These are phyloP conservation scores for Saccharomycopsis sp. DNA, from an alignment of 805 yeast genomes.

Conservation along the genomic window DNA sequence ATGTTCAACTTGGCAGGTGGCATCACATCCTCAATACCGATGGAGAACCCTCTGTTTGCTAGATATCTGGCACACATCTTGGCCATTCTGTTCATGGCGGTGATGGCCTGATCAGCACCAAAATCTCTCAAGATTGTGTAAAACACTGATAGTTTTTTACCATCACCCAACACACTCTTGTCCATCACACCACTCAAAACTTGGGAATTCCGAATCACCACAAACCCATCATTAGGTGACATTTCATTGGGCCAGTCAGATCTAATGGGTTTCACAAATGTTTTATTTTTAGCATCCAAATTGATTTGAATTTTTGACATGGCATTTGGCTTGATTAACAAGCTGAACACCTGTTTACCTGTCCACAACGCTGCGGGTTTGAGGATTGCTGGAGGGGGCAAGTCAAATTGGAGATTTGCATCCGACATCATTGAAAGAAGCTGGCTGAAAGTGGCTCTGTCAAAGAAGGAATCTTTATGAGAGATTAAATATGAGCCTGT, in stretches of 20 bases:
- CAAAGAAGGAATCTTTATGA: conserved; percentile 87
- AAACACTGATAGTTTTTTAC: conserved; percentile 93
- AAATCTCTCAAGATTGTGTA: conserved; percentile 91
- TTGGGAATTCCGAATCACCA: conserved; percentile 81
- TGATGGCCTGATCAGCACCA: conserved; percentile 94
- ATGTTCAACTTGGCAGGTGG: conserved; percentile 72
- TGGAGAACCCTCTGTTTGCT: conserved; percentile 94
- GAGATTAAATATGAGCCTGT: conserved; percentile 92
- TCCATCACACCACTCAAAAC: conserved; percentile 94
- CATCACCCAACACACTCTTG: conserved; percentile 92
- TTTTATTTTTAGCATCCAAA: conserved; percentile 89
- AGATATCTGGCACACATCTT: conserved; percentile 90
- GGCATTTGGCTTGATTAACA: conserved; percentile 76
- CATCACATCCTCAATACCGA: conserved; percentile 95
- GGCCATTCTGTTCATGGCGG: conserved; percentile 99
- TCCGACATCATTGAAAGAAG: conserved; percentile 93
- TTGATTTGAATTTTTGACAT: conserved; percentile 75
- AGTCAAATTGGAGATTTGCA: conserved; percentile 75
- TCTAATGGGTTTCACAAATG: conserved; percentile 65
- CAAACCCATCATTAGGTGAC: conserved; percentile 97
- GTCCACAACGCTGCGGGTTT: conserved; percentile 93
- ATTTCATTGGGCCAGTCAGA: conserved; percentile 74
- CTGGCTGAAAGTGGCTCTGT: conserved; percentile 76
- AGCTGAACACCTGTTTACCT: conserved; percentile 89
- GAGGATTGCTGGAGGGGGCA: conserved; percentile 91